These are phyloP conservation scores for Cryomyces antarcticus DNA, from an alignment of 495 filamentous ascomycete species.

Conservation along the genomic window DNA sequence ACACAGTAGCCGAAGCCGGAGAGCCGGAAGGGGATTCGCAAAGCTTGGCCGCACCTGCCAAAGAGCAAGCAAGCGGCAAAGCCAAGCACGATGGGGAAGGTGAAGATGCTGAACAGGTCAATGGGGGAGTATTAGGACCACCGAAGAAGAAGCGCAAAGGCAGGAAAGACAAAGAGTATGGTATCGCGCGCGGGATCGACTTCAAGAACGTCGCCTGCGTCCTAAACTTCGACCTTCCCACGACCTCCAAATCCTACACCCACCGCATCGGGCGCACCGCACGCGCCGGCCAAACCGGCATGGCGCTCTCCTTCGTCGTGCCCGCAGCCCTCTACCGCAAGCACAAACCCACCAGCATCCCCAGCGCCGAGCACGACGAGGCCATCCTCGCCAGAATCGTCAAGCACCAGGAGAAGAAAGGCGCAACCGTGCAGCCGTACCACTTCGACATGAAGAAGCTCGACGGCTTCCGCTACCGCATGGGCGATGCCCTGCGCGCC, in stretches of 20 bases:
- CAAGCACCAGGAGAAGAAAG: slow-evolving; percentile 45
- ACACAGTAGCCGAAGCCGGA: slow-evolving; percentile 1
- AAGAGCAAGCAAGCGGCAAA: slow-evolving; percentile 6
- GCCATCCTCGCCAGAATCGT: slow-evolving; percentile 34
- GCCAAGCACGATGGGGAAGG: slow-evolving; percentile 8
- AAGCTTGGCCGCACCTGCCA: slow-evolving; percentile 1
- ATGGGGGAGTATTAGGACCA: slow-evolving; percentile 8
- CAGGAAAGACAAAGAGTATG: slow-evolving; percentile 60
- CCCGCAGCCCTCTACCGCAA: slow-evolving; percentile 64
- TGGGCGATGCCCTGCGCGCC: slow-evolving; percentile 68
- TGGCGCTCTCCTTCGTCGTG: slow-evolving; percentile 85
- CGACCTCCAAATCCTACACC: slow-evolving; percentile 74
- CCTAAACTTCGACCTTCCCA: slow-evolving; percentile 90
- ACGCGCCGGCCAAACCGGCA: slow-evolving; percentile 71
- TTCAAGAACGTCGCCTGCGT: slow-evolving; percentile 90
- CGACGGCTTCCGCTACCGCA: slow-evolving; percentile 82
- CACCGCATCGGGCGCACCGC: slow-evolving; percentile 92
- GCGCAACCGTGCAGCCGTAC: slow-evolving; percentile 67
- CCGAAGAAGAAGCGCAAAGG: slow-evolving; percentile 42
- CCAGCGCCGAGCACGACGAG: slow-evolving; percentile 62
- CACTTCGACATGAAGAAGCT: slow-evolving; percentile 87
- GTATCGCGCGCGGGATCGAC: slow-evolving; percentile 83
- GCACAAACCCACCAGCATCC: slow-evolving; percentile 64
- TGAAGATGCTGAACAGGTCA: slow-evolving; percentile 9
- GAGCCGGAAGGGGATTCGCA: slow-evolving; percentile 1